Percentiles rank a stretch among this genome's conserved stretches.
phyloP scores from a whole-genome alignment of 768 basidiomycete species.

The Macrolepiota dolichaula region DNA sequence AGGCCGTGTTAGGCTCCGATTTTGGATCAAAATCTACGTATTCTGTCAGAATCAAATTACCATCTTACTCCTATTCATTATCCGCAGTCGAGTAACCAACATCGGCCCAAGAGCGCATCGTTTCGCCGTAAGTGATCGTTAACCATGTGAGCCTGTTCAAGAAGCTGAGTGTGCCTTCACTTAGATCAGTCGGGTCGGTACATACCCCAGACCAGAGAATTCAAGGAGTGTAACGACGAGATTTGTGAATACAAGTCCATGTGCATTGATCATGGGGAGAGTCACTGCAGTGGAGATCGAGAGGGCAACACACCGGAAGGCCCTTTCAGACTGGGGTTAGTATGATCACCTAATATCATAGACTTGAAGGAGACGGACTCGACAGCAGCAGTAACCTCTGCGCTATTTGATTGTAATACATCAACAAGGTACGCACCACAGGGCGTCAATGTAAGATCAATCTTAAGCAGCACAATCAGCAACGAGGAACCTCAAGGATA shows the following conservation, averaged over 20 bases:
- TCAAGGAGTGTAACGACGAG: conserved; percentile 39
- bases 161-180: not conserved
- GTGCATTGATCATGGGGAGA: conserved; percentile 49
- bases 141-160: conserved; percentile 43
- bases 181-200: not conserved
- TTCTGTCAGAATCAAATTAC: too few species aligned
- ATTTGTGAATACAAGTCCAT: conserved; percentile 51
- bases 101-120: conserved; percentile 10
- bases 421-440: conserved; percentile 58
- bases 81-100: conserved; percentile 6
- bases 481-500: not conserved
- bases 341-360: too few species aligned
- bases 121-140: conserved; percentile 52
- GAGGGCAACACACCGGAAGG: conserved; percentile 41
- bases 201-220: conserved; percentile 52
- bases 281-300: conserved; percentile 40
- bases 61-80: not conserved
- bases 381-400: conserved; percentile 58
- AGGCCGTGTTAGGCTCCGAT: too few species aligned
- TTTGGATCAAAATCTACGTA: too few species aligned
- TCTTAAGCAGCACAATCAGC: not conserved
- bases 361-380: conserved; percentile 38
- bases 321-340: conserved; percentile 27
- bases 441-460: conserved; percentile 59
- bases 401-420: conserved; percentile 55